These are phyloP conservation scores for Pichia occidentalis DNA, from an alignment of 805 yeast species.

Conservation along the genomic window DNA sequence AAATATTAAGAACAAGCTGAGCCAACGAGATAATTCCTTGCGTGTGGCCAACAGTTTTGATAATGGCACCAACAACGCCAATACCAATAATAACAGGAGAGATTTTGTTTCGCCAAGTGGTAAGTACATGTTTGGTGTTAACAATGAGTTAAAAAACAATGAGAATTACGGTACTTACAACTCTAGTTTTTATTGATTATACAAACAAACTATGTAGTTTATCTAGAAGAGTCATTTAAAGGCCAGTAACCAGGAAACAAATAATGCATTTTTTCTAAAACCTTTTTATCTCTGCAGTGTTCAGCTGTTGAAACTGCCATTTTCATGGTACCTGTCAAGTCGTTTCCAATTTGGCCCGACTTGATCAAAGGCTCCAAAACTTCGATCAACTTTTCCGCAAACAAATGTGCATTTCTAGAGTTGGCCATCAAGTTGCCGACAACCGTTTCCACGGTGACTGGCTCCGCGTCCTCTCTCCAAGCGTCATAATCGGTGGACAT, in stretches of 20 bases:
- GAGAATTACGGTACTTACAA: not conserved
- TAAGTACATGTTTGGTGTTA: conserved; percentile 5
- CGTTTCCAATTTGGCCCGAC: conserved; percentile 59
- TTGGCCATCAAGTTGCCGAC: conserved; percentile 87
- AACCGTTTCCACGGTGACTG: conserved; percentile 97
- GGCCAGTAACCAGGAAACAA: conserved; percentile 93
- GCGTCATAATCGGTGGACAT: conserved; percentile 99
- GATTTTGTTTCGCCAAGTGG: conserved; percentile 9
- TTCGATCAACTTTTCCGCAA: conserved; percentile 65
- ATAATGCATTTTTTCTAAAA: conserved; percentile 74
- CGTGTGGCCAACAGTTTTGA: not conserved
- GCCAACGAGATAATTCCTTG: not conserved
- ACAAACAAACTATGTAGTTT: not conserved
- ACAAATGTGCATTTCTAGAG: conserved; percentile 72
- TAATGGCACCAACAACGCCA: not conserved
- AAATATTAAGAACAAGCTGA: not conserved
- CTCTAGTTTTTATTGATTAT: conserved; percentile 2
- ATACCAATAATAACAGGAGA: too few species aligned
- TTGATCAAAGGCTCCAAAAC: conserved; percentile 57
- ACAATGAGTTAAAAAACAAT: conserved; percentile 3
- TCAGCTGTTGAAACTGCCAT: conserved; percentile 74
- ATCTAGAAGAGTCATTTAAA: conserved; percentile 11
- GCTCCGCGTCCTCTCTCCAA: conserved; percentile 92
- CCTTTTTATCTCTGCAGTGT: conserved; percentile 62
- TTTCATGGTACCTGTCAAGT: conserved; percentile 70